Percentiles rank a stretch among this genome's conserved stretches.
Evolutionary conservation across 768 basidiomycete genomes (phyloP).

Genomic region (Pulveroboletus sp.): DNA sequence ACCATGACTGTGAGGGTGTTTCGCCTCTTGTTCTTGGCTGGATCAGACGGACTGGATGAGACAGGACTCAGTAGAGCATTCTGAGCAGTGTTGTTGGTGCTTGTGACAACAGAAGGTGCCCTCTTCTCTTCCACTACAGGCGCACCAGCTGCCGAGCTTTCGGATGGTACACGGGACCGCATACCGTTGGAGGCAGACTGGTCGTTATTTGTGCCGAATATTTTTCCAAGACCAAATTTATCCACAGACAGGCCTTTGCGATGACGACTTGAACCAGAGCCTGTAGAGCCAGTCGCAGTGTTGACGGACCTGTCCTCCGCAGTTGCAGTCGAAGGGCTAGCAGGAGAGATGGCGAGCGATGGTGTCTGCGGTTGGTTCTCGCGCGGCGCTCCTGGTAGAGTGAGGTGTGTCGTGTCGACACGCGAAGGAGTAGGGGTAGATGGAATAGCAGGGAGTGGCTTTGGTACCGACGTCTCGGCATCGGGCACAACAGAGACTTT

Average conservation of each 20-base stretch:
- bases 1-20: conserved; percentile 89
- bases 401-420: conserved; percentile 20
- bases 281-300: conserved; percentile 31
- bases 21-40: conserved; percentile 59
- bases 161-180: conserved; percentile 42
- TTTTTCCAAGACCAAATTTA: conserved; percentile 73
- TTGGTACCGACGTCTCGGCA: conserved; percentile 13
- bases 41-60: conserved; percentile 23
- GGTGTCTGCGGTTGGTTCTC: conserved; percentile 29
- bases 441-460: conserved; percentile 31
- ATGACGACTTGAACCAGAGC: conserved; percentile 48
- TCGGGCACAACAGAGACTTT: conserved; percentile 15
- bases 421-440: conserved; percentile 17
- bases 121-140: conserved; percentile 20
- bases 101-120: conserved; percentile 2
- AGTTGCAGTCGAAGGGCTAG: conserved; percentile 37
- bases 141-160: conserved; percentile 31
- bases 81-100: conserved; percentile 21
- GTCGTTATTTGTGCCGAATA: conserved; percentile 51
- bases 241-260: conserved; percentile 72
- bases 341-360: conserved; percentile 37
- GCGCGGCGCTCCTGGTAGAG: conserved; percentile 25
- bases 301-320: conserved; percentile 28
- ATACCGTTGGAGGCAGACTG: conserved; percentile 30
- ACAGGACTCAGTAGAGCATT: conserved; percentile 36